Evolutionary conservation across 345 rosid genomes (phyloP).

Genomic region (Salix suchowensis): DNA sequence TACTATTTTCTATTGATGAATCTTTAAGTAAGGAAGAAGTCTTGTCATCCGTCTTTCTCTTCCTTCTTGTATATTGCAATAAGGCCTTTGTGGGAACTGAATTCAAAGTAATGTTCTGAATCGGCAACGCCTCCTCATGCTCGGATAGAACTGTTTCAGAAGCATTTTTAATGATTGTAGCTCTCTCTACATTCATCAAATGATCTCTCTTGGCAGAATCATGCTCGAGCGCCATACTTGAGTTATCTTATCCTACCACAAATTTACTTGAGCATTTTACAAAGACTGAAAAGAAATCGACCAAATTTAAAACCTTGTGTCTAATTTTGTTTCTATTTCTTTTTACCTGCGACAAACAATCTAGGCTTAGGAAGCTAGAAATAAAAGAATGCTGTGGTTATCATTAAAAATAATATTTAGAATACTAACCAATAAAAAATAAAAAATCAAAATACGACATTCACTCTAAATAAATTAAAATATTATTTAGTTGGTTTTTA

Average conservation of each 20-base stretch:
- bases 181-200: not conserved
- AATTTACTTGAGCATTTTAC: not conserved
- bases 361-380: too few species aligned
- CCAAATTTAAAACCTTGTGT: not conserved
- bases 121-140: not conserved
- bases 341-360: too few species aligned
- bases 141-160: not conserved
- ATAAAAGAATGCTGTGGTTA: too few species aligned
- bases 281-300: not conserved
- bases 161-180: not conserved
- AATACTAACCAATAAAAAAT: not conserved
- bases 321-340: too few species aligned
- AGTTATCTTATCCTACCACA: not conserved
- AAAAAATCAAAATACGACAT: too few species aligned
- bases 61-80: not conserved
- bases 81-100: not conserved
- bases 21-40: not conserved
- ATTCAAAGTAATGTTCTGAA: not conserved
- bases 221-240: not conserved
- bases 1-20: not conserved
- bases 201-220: constrained; percentile 1
- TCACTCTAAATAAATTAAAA: too few species aligned
- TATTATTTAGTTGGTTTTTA: too few species aligned
- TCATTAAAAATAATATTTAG: too few species aligned
- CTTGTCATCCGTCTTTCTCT: not conserved